Percentiles rank a stretch among this genome's conserved stretches.
Evolutionary conservation across 768 basidiomycete species (phyloP).

Genomic region (Suillus subluteus): DNA sequence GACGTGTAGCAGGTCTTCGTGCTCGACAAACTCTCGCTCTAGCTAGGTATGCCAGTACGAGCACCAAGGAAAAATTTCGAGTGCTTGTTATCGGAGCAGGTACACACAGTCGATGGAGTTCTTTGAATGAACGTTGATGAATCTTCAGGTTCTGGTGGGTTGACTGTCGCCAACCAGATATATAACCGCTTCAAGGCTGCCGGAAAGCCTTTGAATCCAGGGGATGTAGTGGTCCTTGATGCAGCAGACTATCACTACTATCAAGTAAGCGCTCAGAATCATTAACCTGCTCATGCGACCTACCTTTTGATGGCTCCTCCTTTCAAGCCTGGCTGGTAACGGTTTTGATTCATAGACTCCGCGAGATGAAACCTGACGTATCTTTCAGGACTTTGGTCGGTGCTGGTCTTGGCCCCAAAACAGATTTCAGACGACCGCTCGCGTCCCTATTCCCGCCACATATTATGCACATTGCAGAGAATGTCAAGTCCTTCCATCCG

Average conservation of each 20-base stretch:
- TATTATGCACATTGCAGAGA: slow-evolving; percentile 71
- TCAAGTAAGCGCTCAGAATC: slow-evolving; percentile 52
- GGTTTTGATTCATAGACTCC: background rate
- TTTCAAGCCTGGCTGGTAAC: slow-evolving; percentile 85
- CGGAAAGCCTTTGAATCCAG: slow-evolving; percentile 65
- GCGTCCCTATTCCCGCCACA: slow-evolving; percentile 73
- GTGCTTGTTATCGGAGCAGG: slow-evolving; percentile 89
- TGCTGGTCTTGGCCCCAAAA: slow-evolving; percentile 78
- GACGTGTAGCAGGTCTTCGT: slow-evolving; percentile 13
- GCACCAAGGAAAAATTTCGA: slow-evolving; percentile 64
- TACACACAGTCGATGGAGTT: slow-evolving; percentile 32
- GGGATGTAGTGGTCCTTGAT: slow-evolving; percentile 89
- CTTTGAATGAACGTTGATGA: slow-evolving; percentile 9
- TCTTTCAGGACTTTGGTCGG: slow-evolving; percentile 84
- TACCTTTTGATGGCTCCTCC: background rate
- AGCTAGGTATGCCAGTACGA: slow-evolving; percentile 29
- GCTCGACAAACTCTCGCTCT: slow-evolving; percentile 13
- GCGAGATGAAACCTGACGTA: background rate
- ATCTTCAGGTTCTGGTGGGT: slow-evolving; percentile 72
- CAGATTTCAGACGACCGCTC: slow-evolving; percentile 67
- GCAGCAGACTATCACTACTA: slow-evolving; percentile 84
- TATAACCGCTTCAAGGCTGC: slow-evolving; percentile 76
- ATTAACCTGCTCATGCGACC: background rate
- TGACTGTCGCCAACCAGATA: slow-evolving; percentile 87
- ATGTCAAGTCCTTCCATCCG: slow-evolving; percentile 77